A percentile compares a stretch with the other conserved stretches of the same genome.
phyloP scores from a whole-genome alignment of 2,329 filamentous ascomycete genomes.

The Arthrobotrys musiformis region DNA sequence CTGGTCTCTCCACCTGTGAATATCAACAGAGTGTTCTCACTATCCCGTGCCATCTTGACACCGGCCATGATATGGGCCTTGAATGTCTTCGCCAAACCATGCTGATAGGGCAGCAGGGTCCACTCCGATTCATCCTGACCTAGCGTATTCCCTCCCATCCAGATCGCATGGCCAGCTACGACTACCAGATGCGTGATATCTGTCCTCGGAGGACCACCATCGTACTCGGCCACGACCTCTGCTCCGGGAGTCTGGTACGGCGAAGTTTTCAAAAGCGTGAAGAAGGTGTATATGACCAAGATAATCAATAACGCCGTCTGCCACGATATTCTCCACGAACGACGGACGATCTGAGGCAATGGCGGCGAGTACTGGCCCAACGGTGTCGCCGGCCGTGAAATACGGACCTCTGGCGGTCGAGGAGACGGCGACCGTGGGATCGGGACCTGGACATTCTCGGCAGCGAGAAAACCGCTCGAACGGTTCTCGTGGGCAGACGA shows the following conservation, averaged over 20 bases:
- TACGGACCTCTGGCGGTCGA: constrained; percentile 28
- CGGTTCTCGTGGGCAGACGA: constrained; percentile 35
- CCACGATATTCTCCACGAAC: constrained; percentile 40
- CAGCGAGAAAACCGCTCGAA: constrained; percentile 45
- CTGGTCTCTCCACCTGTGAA: constrained; percentile 79
- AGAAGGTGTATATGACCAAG: constrained; percentile 31
- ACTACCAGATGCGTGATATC: constrained; percentile 57
- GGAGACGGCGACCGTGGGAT: constrained; percentile 43
- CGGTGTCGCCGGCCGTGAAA: constrained; percentile 34
- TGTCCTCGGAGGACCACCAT: constrained; percentile 35
- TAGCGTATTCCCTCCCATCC: constrained; percentile 57
- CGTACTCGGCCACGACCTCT: constrained; percentile 30
- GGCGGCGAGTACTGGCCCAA: constrained; percentile 7
- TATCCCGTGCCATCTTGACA: constrained; percentile 67
- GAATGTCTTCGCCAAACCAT: constrained; percentile 81
- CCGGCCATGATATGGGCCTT: constrained; percentile 78
- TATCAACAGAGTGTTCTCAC: constrained; percentile 68
- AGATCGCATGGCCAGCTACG: constrained; percentile 59
- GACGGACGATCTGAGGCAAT: constrained; percentile 13
- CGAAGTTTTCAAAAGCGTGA: background rate
- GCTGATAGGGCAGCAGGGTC: constrained; percentile 66
- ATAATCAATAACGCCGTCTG: constrained; percentile 24
- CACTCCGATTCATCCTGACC: constrained; percentile 58
- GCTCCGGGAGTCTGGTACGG: background rate
- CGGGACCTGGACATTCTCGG: constrained; percentile 21